Percentiles rank a stretch among this genome's conserved stretches.
Evolutionary conservation across 1,284 basidiomycete species (phyloP).

Genomic region (Heterobasidion occidentale): DNA sequence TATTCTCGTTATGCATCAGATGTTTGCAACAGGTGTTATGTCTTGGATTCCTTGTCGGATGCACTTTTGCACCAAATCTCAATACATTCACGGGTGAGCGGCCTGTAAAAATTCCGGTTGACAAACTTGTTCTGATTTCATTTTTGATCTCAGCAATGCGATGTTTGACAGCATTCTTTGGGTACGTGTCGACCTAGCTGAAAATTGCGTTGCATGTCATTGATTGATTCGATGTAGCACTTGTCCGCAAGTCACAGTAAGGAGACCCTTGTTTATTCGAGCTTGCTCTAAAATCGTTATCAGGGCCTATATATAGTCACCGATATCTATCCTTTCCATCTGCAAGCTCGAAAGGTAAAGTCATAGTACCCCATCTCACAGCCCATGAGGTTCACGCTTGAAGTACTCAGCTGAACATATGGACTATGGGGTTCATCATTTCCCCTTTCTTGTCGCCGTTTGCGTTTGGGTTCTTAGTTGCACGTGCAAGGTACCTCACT

Average conservation of each 20-base stretch:
- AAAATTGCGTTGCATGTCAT: not conserved
- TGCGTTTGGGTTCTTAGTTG: conserved; percentile 62
- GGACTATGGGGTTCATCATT: conserved; percentile 66
- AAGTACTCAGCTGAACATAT: conserved; percentile 46
- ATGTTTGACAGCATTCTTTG: conserved; percentile 64
- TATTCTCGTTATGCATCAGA: not conserved
- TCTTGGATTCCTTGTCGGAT: conserved; percentile 41
- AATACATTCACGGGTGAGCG: conserved; percentile 40
- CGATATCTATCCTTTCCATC: conserved; percentile 69
- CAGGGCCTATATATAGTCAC: conserved; percentile 61
- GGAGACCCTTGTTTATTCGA: not conserved
- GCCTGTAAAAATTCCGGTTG: not conserved
- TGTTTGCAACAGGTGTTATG: conserved; percentile 29
- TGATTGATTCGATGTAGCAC: conserved; percentile 30
- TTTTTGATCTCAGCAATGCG: conserved; percentile 44
- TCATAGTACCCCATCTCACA: conserved; percentile 51
- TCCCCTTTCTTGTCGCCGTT: conserved; percentile 65
- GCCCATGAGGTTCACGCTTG: conserved; percentile 45
- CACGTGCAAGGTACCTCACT: conserved; percentile 35
- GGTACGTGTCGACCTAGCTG: conserved; percentile 28
- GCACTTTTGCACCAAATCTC: conserved; percentile 46
- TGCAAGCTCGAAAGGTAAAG: conserved; percentile 60
- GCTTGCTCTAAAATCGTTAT: not conserved
- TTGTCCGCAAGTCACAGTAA: conserved; percentile 61
- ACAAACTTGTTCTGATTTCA: not conserved